Evolutionary conservation across 495 filamentous ascomycete species (phyloP).

Genomic region (Neurospora intermedia): DNA sequence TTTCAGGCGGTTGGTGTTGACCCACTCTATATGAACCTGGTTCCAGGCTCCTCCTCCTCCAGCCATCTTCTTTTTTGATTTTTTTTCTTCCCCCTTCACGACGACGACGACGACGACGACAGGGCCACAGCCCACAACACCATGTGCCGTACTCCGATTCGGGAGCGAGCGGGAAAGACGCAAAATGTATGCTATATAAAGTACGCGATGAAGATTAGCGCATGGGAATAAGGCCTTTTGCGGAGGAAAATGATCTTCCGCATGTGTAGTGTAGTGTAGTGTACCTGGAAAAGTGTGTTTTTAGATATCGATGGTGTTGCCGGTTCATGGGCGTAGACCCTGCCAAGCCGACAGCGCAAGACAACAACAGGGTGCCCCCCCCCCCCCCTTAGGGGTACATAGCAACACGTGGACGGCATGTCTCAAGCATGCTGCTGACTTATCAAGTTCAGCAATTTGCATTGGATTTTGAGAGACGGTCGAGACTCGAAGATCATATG

Average conservation of each 20-base stretch:
- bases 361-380: not conserved
- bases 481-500: not conserved
- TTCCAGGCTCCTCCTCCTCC: not conserved
- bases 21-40: not conserved
- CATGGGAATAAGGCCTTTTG: not conserved
- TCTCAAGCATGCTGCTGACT: not conserved
- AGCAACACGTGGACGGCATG: not conserved
- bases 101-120: not conserved
- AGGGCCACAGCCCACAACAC: not conserved
- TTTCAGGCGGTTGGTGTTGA: not conserved
- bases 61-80: not conserved
- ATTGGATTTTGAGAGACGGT: not conserved
- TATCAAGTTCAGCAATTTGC: not conserved
- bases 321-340: not conserved
- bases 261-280: not conserved
- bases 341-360: not conserved
- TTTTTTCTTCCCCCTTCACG: no score
- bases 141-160: not conserved
- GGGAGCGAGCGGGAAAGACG: not conserved
- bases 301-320: not conserved
- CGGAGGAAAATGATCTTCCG: not conserved
- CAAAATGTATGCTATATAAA: not conserved
- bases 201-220: not conserved
- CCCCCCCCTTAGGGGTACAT: no score
- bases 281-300: not conserved